A percentile compares a stretch with the other conserved stretches of the same genome.
Conservation (phyloP, 1,139 yeast species). For the Diutina pseudorugosa region DNA sequence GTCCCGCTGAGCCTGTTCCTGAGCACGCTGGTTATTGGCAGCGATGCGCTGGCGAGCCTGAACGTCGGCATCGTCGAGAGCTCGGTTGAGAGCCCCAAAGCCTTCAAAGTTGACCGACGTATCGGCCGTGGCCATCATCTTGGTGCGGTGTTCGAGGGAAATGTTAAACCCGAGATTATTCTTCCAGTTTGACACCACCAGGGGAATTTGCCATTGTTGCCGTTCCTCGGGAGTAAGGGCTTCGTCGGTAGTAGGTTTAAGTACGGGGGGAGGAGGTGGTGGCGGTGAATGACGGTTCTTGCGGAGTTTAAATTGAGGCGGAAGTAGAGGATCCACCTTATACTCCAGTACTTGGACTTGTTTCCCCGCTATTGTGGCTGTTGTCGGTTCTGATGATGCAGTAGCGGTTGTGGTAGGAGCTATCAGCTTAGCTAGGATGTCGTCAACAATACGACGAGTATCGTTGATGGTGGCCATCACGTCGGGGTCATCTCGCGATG, state of each 20-base stretch:
- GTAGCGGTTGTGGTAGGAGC: background rate
- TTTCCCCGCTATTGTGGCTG: constrained; percentile 5
- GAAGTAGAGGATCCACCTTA: constrained; percentile 77
- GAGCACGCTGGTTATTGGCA: constrained; percentile 38
- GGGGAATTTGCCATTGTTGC: constrained; percentile 79
- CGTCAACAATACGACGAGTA: constrained; percentile 16
- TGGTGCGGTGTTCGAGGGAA: constrained; percentile 62
- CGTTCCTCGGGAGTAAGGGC: constrained; percentile 63
- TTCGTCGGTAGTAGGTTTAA: background rate
- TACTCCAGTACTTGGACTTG: constrained; percentile 15
- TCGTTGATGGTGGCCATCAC: constrained; percentile 17
- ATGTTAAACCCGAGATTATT: constrained; percentile 87
- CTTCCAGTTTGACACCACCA: constrained; percentile 92
- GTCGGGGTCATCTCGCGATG: constrained; percentile 16
- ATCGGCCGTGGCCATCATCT: constrained; percentile 6
- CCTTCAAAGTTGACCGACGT: constrained; percentile 42
- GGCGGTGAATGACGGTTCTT: constrained; percentile 58
- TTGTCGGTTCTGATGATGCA: background rate
- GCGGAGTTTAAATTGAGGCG: constrained; percentile 63
- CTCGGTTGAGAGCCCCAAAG: constrained; percentile 53
- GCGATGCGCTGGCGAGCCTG: constrained; percentile 63
- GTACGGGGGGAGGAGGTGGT: constrained; percentile 48
- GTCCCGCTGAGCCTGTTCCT: background rate
- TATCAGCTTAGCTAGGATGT: constrained; percentile 10
- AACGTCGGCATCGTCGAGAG: constrained; percentile 64